These are phyloP conservation scores for Garcia nutans DNA, from an alignment of 345 rosid genomes.

Conservation along the genomic window DNA sequence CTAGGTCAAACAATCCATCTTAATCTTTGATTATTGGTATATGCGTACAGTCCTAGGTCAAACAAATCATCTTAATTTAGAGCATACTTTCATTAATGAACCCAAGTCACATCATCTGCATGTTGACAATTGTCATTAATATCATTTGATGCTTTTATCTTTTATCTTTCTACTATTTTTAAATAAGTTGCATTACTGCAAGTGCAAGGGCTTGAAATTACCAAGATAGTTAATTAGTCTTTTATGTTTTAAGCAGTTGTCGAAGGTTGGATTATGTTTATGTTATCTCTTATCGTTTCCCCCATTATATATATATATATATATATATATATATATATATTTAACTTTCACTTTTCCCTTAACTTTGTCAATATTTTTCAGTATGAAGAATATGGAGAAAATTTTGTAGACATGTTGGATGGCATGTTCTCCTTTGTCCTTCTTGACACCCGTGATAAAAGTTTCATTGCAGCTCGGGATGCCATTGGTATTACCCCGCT, in stretches of 20 bases:
- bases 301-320: neutral
- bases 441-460: constrained; percentile 68
- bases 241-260: neutral
- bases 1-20: neutral
- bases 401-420: constrained; percentile 67
- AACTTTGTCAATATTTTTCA: constrained; percentile 25
- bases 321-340: neutral
- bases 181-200: constrained; percentile 1
- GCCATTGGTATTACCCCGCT: constrained; percentile 77
- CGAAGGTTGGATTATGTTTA: neutral
- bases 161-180: neutral
- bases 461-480: constrained; percentile 78
- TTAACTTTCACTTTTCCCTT: neutral
- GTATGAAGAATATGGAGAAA: constrained; percentile 83
- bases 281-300: neutral
- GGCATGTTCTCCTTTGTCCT: constrained; percentile 91
- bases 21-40: no score
- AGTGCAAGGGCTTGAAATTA: neutral
- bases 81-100: neutral
- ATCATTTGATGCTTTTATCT: neutral
- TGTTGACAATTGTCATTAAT: neutral
- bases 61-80: neutral
- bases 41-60: neutral
- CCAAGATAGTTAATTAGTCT: neutral
- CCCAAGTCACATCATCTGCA: neutral